A percentile compares a stretch with the other conserved stretches of the same genome.
phyloP scores from a whole-genome alignment of 345 rosid species.

The Syzygium aromaticum region DNA sequence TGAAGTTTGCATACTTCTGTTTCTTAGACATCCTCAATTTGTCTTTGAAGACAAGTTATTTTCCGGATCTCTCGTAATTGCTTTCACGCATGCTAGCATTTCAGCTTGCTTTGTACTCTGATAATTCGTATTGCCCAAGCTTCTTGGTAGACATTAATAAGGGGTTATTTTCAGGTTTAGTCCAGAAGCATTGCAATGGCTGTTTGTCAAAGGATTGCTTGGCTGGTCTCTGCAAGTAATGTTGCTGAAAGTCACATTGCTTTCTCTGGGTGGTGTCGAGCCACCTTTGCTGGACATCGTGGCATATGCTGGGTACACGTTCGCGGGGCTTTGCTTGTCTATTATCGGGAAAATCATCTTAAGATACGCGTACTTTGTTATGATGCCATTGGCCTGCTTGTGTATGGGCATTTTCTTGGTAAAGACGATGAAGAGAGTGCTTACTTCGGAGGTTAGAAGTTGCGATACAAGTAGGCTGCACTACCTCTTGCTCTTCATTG shows the following conservation, averaged over 20 bases:
- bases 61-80: not conserved
- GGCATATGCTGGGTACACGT: conserved; percentile 87
- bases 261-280: conserved; percentile 81
- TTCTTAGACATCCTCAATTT: not conserved
- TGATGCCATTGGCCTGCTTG: conserved; percentile 80
- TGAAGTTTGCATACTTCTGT: not conserved
- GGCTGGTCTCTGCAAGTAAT: conserved; percentile 86
- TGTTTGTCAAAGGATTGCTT: conserved; percentile 79
- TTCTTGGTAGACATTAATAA: not conserved
- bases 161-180: conserved; percentile 47
- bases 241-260: conserved; percentile 71
- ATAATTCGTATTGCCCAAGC: not conserved
- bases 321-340: conserved; percentile 62
- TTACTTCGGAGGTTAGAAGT: conserved; percentile 76
- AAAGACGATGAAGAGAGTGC: conserved; percentile 95
- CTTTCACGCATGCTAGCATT: not conserved
- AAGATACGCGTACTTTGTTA: conserved; percentile 60
- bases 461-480: conserved; percentile 85
- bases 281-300: conserved; percentile 84
- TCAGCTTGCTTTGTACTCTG: not conserved
- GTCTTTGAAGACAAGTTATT: not conserved
- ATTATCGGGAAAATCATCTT: conserved; percentile 61
- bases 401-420: conserved; percentile 87
- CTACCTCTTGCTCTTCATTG: conserved; percentile 74
- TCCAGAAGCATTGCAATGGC: conserved; percentile 91